These are phyloP conservation scores for Microcera coccophila DNA, from an alignment of 2,329 filamentous ascomycete species.

Conservation along the genomic window DNA sequence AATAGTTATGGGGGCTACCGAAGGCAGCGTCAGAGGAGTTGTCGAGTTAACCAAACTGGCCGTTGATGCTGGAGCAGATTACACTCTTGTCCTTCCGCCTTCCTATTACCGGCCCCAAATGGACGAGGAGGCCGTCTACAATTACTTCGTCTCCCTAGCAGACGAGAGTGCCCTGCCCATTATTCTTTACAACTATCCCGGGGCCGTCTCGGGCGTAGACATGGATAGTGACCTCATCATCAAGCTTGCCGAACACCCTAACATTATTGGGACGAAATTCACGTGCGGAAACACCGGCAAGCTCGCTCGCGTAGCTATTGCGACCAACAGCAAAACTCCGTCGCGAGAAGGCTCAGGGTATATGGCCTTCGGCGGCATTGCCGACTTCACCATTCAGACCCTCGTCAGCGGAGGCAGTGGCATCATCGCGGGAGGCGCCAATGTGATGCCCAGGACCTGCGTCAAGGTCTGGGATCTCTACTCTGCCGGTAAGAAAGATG, in stretches of 20 bases:
- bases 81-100: slow-evolving; percentile 73
- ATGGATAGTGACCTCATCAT: slow-evolving; percentile 87
- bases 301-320: slow-evolving; percentile 74
- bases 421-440: slow-evolving; percentile 82
- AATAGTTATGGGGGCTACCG: slow-evolving; percentile 77
- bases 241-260: slow-evolving; percentile 71
- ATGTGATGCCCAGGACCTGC: slow-evolving; percentile 79
- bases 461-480: slow-evolving; percentile 76
- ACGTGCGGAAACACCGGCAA: slow-evolving; percentile 90
- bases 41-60: slow-evolving; percentile 68
- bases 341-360: slow-evolving; percentile 59
- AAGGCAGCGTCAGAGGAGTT: slow-evolving; percentile 78
- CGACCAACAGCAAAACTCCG: slow-evolving; percentile 67
- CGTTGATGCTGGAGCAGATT: slow-evolving; percentile 69
- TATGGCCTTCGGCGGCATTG: slow-evolving; percentile 84
- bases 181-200: slow-evolving; percentile 87
- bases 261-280: slow-evolving; percentile 87
- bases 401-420: slow-evolving; percentile 74
- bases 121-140: slow-evolving; percentile 67
- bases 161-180: slow-evolving; percentile 72
- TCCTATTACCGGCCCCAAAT: slow-evolving; percentile 78
- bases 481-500: slow-evolving; percentile 65
- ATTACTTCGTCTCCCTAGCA: slow-evolving; percentile 72
- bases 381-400: slow-evolving; percentile 82
- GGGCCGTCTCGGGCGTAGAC: slow-evolving; percentile 80